Evolutionary conservation across 768 basidiomycete species (phyloP).

Genomic region (Panellus pusillus): DNA sequence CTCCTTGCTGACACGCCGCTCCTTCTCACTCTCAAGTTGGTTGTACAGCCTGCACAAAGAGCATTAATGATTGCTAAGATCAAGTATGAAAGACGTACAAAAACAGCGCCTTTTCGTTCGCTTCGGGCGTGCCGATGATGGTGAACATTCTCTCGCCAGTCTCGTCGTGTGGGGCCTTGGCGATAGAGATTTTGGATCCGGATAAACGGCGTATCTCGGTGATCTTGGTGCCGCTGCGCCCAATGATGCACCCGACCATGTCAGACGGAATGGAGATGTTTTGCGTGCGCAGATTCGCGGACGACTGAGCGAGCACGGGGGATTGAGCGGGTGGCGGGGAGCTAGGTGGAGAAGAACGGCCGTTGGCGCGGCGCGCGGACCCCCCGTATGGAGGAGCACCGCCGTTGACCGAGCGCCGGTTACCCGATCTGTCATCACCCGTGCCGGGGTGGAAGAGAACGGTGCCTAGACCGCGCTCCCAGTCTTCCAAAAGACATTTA

Average conservation of each 20-base stretch:
- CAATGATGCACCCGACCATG: constrained; percentile 98
- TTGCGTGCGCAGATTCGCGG: constrained; percentile 91
- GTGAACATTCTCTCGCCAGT: constrained; percentile 99
- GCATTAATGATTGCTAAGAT: background rate
- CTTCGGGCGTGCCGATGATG: constrained; percentile 93
- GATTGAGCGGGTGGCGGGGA: constrained; percentile 47
- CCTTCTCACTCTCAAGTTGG: constrained; percentile 95
- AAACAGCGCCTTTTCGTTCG: constrained; percentile 97
- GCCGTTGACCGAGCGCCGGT: constrained; percentile 54
- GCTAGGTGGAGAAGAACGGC: constrained; percentile 52
- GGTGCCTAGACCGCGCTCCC: constrained; percentile 92
- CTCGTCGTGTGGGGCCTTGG: constrained; percentile 98
- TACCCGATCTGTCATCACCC: constrained; percentile 64
- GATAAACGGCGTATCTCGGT: constrained; percentile 98
- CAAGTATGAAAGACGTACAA: constrained; percentile 33
- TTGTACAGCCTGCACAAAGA: constrained; percentile 64
- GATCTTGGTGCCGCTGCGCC: constrained; percentile 96
- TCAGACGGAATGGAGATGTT: constrained; percentile 99
- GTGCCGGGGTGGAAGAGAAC: constrained; percentile 94
- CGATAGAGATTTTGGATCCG: constrained; percentile 97
- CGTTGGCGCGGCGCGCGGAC: constrained; percentile 61
- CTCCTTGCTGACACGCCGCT: constrained; percentile 85
- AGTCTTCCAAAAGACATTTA: constrained; percentile 93
- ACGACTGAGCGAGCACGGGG: constrained; percentile 53
- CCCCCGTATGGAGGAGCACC: constrained; percentile 40